A percentile compares a stretch with the other conserved stretches of the same genome.
These are phyloP conservation scores for Chromosphaera perkinsii DNA, from an alignment of 208 protist species.

Conservation along the genomic window DNA sequence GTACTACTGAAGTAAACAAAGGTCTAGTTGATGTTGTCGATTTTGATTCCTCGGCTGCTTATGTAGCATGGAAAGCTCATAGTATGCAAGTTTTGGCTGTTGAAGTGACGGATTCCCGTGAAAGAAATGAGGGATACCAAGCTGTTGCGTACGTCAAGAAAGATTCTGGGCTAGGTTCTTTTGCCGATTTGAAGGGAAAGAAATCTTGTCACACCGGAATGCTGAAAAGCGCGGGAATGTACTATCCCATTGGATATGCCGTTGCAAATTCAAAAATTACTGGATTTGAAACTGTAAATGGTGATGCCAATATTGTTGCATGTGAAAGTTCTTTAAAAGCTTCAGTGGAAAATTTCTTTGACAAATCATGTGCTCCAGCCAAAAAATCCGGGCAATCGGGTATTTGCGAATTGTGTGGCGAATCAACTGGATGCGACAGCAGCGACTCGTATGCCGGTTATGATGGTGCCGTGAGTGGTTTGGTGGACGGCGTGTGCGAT, in stretches of 20 bases:
- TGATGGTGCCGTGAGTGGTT: constrained; percentile 12
- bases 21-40: neutral
- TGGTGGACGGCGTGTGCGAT: constrained; percentile 11
- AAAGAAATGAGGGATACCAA: neutral
- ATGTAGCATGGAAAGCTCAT: neutral
- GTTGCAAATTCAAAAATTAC: constrained; percentile 6
- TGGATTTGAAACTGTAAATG: neutral
- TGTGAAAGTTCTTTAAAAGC: neutral
- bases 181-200: constrained; percentile 6
- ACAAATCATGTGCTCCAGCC: neutral
- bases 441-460: constrained; percentile 4
- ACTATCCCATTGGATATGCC: constrained; percentile 15
- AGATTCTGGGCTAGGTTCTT: neutral
- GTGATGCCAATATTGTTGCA: neutral
- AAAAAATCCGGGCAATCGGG: neutral
- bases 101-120: neutral
- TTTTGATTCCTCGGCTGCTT: neutral
- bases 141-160: neutral
- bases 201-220: constrained; percentile 19
- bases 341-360: neutral
- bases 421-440: neutral
- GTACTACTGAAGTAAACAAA: no score
- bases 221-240: neutral
- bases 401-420: neutral
- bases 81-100: constrained; percentile 4